phyloP scores from a whole-genome alignment of 495 filamentous ascomycete genomes.

The Xylaria cubensis region DNA sequence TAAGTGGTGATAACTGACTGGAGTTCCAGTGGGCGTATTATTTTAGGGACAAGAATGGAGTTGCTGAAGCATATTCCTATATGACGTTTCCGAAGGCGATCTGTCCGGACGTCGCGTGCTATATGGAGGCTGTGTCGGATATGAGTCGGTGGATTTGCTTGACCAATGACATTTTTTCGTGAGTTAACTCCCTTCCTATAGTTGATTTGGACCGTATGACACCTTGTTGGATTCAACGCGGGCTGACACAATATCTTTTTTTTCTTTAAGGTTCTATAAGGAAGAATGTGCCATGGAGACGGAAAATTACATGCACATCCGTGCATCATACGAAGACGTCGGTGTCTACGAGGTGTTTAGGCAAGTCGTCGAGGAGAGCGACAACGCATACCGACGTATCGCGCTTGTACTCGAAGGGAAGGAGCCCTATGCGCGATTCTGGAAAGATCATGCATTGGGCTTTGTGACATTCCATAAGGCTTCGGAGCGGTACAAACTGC shows the following conservation, averaged over 20 bases:
- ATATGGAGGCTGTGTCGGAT: background rate
- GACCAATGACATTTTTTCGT: conserved; percentile 3
- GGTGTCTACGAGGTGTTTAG: background rate
- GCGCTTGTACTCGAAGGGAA: background rate
- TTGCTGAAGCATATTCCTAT: background rate
- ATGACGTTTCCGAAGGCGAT: conserved; percentile 3
- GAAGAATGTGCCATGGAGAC: background rate
- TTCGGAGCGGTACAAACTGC: background rate
- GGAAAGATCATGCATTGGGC: background rate
- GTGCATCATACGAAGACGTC: conserved; percentile 7
- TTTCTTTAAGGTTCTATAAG: background rate
- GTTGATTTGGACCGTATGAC: background rate
- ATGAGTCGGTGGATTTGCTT: background rate
- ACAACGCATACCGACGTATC: background rate
- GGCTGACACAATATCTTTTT: background rate
- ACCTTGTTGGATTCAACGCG: background rate
- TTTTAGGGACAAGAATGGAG: background rate
- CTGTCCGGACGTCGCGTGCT: background rate
- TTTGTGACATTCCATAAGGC: background rate
- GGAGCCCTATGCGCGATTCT: background rate
- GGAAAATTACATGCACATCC: background rate
- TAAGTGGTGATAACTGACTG: no score
- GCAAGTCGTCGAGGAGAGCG: background rate
- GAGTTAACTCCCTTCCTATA: background rate
- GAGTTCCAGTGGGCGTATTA: background rate